phyloP scores from a whole-genome alignment of 116 monocot genomes.

The Dioscorea cayenensis region DNA sequence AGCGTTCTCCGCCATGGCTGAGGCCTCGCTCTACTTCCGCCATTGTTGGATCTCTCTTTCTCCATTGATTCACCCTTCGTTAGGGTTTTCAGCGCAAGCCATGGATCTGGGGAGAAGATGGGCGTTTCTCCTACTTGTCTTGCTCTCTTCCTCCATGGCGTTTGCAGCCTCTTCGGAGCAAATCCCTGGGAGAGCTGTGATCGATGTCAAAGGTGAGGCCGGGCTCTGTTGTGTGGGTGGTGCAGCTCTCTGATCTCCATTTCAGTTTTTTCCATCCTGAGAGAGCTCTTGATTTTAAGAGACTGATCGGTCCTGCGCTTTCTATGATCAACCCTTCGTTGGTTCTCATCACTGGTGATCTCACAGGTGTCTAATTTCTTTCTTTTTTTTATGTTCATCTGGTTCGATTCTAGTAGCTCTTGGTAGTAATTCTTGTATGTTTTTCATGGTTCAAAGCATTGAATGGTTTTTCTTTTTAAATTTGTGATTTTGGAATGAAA shows the following conservation, averaged over 20 bases:
- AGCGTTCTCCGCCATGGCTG: background rate
- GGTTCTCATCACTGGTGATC: constrained; percentile 97
- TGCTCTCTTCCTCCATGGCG: background rate
- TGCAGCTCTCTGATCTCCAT: constrained; percentile 97
- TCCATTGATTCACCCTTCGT: no score
- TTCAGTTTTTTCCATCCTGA: constrained; percentile 91
- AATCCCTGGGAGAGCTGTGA: constrained; percentile 13
- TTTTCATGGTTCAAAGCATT: no score
- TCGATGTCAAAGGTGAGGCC: constrained; percentile 75
- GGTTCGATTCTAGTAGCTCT: no score
- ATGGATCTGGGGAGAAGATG: background rate
- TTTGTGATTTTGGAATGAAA: background rate
- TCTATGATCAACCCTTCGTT: constrained; percentile 83
- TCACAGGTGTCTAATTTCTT: constrained; percentile 51
- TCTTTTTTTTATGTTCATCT: background rate
- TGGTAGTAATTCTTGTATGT: background rate
- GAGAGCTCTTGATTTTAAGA: constrained; percentile 63
- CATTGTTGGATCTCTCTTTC: constrained; percentile 1
- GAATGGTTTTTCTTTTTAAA: no score
- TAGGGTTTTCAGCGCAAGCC: background rate
- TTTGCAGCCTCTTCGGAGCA: background rate
- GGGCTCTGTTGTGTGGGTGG: constrained; percentile 76
- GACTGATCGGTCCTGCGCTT: constrained; percentile 66
- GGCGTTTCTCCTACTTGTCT: background rate
- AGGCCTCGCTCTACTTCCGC: background rate